phyloP scores from a whole-genome alignment of 805 yeast genomes.

The Kuraishia hungarica region DNA sequence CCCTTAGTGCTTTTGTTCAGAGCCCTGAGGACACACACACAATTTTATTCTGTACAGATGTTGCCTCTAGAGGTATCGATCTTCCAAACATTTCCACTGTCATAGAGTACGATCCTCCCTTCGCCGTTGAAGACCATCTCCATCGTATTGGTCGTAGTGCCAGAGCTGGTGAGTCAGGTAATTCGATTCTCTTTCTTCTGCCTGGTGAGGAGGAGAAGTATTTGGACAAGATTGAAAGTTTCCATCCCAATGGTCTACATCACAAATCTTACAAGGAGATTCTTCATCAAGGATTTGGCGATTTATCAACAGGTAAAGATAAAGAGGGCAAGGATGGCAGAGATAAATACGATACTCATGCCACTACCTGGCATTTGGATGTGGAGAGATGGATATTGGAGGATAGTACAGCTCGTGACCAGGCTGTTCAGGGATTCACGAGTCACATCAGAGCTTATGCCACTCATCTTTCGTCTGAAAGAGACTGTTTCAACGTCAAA shows the following conservation, averaged over 20 bases:
- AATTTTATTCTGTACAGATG: constrained; percentile 90
- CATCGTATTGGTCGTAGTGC: constrained; percentile 98
- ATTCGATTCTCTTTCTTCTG: constrained; percentile 65
- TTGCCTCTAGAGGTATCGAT: constrained; percentile 95
- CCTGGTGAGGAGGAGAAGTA: constrained; percentile 91
- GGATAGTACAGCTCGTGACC: constrained; percentile 46
- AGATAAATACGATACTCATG: constrained; percentile 75
- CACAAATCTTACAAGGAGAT: constrained; percentile 39
- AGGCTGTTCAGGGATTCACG: constrained; percentile 75
- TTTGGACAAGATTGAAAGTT: constrained; percentile 47
- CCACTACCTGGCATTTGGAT: constrained; percentile 92
- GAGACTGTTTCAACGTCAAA: constrained; percentile 73
- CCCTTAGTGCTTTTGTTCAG: constrained; percentile 54
- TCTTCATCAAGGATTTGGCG: constrained; percentile 18
- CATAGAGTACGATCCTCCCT: constrained; percentile 92
- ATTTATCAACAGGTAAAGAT: constrained; percentile 18
- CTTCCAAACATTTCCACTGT: constrained; percentile 80
- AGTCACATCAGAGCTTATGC: constrained; percentile 94
- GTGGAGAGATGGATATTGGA: constrained; percentile 84
- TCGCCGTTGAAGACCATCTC: constrained; percentile 86
- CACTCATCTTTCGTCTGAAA: constrained; percentile 80
- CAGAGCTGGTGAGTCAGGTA: constrained; percentile 87
- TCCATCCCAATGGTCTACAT: constrained; percentile 46
- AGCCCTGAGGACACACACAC: constrained; percentile 37
- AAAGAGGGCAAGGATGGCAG: constrained; percentile 14